A percentile compares a stretch with the other conserved stretches of the same genome.
These are phyloP conservation scores for Cutaneotrichosporon arboriforme DNA, from an alignment of 1,284 basidiomycete genomes.

Conservation along the genomic window DNA sequence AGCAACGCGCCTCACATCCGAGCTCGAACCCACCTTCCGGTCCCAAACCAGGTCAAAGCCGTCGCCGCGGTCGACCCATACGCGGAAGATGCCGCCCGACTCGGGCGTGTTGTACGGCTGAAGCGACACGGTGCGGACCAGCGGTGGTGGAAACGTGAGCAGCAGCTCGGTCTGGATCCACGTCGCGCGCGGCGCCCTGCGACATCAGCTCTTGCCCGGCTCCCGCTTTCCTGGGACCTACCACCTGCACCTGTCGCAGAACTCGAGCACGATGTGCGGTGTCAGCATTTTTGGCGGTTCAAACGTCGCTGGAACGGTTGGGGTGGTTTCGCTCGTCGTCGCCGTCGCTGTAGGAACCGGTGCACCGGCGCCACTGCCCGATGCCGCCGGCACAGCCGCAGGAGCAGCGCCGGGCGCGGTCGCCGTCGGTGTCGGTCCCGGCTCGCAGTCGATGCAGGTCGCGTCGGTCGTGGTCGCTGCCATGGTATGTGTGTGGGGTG, in stretches of 20 bases:
- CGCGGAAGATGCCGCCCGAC: conserved; percentile 77
- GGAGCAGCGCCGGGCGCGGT: neutral
- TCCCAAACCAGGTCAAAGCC: conserved; percentile 47
- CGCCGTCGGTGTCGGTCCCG: neutral
- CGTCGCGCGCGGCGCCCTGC: conserved; percentile 59
- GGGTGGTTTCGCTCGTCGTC: neutral
- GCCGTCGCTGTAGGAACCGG: neutral
- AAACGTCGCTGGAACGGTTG: conserved; percentile 51
- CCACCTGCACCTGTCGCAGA: conserved; percentile 65
- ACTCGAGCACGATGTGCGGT: conserved; percentile 60
- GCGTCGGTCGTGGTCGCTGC: neutral
- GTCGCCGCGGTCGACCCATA: conserved; percentile 61
- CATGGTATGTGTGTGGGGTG: neutral
- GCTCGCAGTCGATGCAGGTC: neutral
- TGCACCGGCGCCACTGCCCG: too few species aligned
- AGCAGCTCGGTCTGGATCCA: conserved; percentile 86
- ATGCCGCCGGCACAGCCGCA: neutral
- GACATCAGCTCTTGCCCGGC: conserved; percentile 43
- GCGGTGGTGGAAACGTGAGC: conserved; percentile 75
- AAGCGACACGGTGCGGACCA: conserved; percentile 61
- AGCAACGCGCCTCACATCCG: neutral
- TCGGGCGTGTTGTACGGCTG: conserved; percentile 71
- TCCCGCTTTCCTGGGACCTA: conserved; percentile 50
- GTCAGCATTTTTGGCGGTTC: conserved; percentile 56
- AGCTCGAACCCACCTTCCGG: conserved; percentile 40